These are phyloP conservation scores for Lepraria neglecta DNA, from an alignment of 495 filamentous ascomycete species.

Conservation along the genomic window DNA sequence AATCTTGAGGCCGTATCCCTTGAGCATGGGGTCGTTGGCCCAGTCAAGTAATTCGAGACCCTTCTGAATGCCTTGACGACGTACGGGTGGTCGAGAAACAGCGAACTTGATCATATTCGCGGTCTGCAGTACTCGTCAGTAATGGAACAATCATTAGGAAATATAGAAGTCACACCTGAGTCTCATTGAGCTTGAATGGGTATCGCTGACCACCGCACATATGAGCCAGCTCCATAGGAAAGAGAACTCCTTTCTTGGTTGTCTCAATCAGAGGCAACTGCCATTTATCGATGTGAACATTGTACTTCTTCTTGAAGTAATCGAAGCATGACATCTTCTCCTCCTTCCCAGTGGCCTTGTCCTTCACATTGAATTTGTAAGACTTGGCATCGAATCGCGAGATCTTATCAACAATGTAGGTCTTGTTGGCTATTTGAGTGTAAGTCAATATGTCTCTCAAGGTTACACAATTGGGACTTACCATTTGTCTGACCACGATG, in stretches of 20 bases:
- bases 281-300: constrained; percentile 45
- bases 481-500: constrained; percentile 47
- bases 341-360: constrained; percentile 40
- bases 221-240: constrained; percentile 71
- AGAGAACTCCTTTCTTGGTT: constrained; percentile 53
- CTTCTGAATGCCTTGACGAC: constrained; percentile 55
- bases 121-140: constrained; percentile 41
- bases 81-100: constrained; percentile 54
- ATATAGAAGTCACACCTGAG: constrained; percentile 32
- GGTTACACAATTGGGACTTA: constrained; percentile 7
- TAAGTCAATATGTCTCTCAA: background rate
- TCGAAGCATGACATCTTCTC: constrained; percentile 49
- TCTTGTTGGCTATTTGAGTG: constrained; percentile 29
- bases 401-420: constrained; percentile 60
- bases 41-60: constrained; percentile 64
- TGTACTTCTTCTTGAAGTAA: constrained; percentile 65
- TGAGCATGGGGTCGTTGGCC: constrained; percentile 58
- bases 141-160: background rate
- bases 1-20: constrained; percentile 63
- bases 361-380: constrained; percentile 51
- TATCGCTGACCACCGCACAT: constrained; percentile 67
- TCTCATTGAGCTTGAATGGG: constrained; percentile 65
- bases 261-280: constrained; percentile 67
- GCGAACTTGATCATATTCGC: constrained; percentile 84
- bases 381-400: constrained; percentile 48